Percentiles rank a stretch among this genome's conserved stretches.
phyloP scores from a whole-genome alignment of 2,329 filamentous ascomycete species.

The Trichoderma guizhouense region DNA sequence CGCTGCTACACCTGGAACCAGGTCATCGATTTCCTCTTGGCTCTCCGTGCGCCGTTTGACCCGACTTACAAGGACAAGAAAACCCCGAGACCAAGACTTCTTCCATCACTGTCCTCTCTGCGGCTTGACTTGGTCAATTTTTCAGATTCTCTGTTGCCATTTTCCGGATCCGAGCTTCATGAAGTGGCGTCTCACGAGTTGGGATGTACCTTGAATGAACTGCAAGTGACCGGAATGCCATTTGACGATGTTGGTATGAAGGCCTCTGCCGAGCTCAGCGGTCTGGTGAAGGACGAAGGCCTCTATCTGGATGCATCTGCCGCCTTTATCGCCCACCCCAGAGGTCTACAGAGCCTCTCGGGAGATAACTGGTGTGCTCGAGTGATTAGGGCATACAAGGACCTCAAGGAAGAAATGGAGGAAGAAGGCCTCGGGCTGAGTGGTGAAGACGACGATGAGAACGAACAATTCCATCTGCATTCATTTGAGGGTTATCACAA shows the following conservation, averaged over 20 bases:
- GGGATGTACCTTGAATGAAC: constrained; percentile 51
- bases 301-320: constrained; percentile 47
- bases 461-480: constrained; percentile 29
- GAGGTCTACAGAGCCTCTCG: constrained; percentile 38
- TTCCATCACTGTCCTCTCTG: constrained; percentile 46
- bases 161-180: constrained; percentile 47
- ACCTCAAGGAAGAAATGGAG: constrained; percentile 26
- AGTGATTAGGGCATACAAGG: constrained; percentile 45
- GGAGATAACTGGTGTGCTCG: constrained; percentile 41
- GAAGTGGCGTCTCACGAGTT: constrained; percentile 53
- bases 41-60: constrained; percentile 49
- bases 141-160: constrained; percentile 43
- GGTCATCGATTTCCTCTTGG: constrained; percentile 50
- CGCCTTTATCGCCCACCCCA: constrained; percentile 41
- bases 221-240: constrained; percentile 51
- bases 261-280: constrained; percentile 46
- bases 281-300: constrained; percentile 52
- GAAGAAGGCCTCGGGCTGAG: constrained; percentile 23
- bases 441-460: constrained; percentile 25
- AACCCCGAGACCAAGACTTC: constrained; percentile 39
- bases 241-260: constrained; percentile 47
- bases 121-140: constrained; percentile 57
- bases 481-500: constrained; percentile 27
- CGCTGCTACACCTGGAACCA: constrained; percentile 55
- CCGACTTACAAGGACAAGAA: constrained; percentile 37